phyloP scores from a whole-genome alignment of 495 filamentous ascomycete species.

The Neurospora cerealis region DNA sequence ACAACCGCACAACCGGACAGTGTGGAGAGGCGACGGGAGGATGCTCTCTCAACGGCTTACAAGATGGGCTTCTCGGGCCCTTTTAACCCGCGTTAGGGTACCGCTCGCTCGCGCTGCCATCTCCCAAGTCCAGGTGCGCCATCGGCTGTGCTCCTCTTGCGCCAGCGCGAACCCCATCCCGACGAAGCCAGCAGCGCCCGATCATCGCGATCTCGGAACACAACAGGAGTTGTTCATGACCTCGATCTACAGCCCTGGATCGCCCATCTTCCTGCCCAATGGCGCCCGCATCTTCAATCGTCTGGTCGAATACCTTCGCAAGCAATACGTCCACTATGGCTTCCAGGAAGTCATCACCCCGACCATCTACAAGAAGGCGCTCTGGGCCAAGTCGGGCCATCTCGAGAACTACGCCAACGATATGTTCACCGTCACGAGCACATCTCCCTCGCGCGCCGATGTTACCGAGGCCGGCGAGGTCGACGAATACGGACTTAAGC shows the following conservation, averaged over 20 bases:
- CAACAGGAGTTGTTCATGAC: slow-evolving; percentile 71
- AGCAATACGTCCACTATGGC: slow-evolving; percentile 78
- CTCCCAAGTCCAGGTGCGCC: not conserved
- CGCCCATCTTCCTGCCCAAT: slow-evolving; percentile 78
- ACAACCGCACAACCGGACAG: not conserved
- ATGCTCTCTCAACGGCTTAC: slow-evolving; percentile 16
- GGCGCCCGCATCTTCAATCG: slow-evolving; percentile 84
- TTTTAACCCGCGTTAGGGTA: slow-evolving; percentile 2
- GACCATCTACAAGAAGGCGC: slow-evolving; percentile 82
- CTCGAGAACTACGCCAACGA: slow-evolving; percentile 92
- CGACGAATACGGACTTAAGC: slow-evolving; percentile 83
- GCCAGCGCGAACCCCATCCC: slow-evolving; percentile 7
- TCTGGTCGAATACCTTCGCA: slow-evolving; percentile 72
- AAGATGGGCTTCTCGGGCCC: slow-evolving; percentile 9
- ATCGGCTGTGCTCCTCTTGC: slow-evolving; percentile 25
- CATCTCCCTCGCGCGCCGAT: slow-evolving; percentile 30
- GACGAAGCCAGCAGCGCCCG: slow-evolving; percentile 28
- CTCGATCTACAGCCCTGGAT: slow-evolving; percentile 73
- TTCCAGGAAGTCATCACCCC: slow-evolving; percentile 90
- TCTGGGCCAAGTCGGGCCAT: slow-evolving; percentile 86
- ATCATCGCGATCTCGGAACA: slow-evolving; percentile 64
- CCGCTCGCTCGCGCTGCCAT: not conserved
- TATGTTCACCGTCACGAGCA: slow-evolving; percentile 80
- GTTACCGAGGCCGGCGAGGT: slow-evolving; percentile 40
- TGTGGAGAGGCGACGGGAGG: slow-evolving; percentile 5